These are phyloP conservation scores for Yamadazyma sp. DNA, from an alignment of 805 yeast species.

Conservation along the genomic window DNA sequence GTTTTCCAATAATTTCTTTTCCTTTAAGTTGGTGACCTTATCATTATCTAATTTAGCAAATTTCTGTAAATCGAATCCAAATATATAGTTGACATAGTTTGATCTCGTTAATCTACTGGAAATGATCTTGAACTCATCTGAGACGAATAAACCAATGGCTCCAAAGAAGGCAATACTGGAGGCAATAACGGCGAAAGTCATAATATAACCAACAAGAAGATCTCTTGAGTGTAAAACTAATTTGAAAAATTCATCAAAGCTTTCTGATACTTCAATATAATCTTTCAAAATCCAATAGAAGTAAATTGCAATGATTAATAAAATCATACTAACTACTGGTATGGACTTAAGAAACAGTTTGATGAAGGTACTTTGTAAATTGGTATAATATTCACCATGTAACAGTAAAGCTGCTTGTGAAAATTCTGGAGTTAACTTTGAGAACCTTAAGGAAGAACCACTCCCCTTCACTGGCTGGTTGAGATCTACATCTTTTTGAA, in stretches of 20 bases:
- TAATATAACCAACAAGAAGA: slow-evolving; percentile 20
- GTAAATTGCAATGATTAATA: slow-evolving; percentile 8
- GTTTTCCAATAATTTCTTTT: slow-evolving; percentile 24
- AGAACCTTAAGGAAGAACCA: slow-evolving; percentile 50
- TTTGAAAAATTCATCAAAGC: slow-evolving; percentile 24
- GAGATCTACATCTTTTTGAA: slow-evolving; percentile 52
- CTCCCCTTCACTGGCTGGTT: slow-evolving; percentile 54
- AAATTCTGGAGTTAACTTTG: slow-evolving; percentile 52
- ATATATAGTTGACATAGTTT: slow-evolving; percentile 29
- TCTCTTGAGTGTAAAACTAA: slow-evolving; percentile 22
- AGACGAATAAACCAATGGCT: slow-evolving; percentile 30
- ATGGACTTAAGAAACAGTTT: slow-evolving; percentile 47
- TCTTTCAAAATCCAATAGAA: slow-evolving; percentile 25
- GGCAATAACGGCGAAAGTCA: slow-evolving; percentile 29
- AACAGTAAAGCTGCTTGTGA: slow-evolving; percentile 60
- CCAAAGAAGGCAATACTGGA: slow-evolving; percentile 10
- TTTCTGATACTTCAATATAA: slow-evolving; percentile 28
- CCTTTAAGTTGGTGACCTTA: slow-evolving; percentile 14
- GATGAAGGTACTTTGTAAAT: slow-evolving; percentile 46
- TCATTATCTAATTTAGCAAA: slow-evolving; percentile 33
- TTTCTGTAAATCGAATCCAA: slow-evolving; percentile 50
- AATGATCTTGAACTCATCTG: slow-evolving; percentile 46
- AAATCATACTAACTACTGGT: slow-evolving; percentile 19
- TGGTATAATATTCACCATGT: slow-evolving; percentile 58
- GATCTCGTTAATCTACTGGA: slow-evolving; percentile 25